These are phyloP conservation scores for Entomortierella chlamydospora DNA, from an alignment of 192 early-diverging fungal genomes.

Conservation along the genomic window DNA sequence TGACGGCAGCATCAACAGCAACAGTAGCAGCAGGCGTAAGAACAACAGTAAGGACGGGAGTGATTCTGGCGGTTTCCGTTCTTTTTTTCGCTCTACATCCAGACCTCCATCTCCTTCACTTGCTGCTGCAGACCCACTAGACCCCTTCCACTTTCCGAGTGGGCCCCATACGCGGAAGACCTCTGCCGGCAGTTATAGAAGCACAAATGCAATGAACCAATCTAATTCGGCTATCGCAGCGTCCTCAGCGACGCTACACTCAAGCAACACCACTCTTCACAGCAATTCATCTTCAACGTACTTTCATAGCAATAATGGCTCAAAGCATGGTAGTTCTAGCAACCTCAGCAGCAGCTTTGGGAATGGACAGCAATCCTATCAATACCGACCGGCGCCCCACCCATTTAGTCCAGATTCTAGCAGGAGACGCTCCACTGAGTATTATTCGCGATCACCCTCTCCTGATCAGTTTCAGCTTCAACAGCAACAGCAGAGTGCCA, in stretches of 20 bases:
- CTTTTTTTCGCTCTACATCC: constrained; percentile 45
- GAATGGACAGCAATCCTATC: not conserved
- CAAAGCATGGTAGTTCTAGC: constrained; percentile 10
- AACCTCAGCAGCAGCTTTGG: constrained; percentile 15
- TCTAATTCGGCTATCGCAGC: constrained; percentile 4
- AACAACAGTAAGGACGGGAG: constrained; percentile 19
- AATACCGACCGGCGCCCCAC: constrained; percentile 7
- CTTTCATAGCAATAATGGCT: not conserved
- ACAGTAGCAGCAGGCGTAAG: constrained; percentile 5
- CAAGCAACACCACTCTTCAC: constrained; percentile 4
- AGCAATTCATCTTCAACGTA: constrained; percentile 1
- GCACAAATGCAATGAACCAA: not conserved
- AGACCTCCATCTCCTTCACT: constrained; percentile 40
- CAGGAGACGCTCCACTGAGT: constrained; percentile 38
- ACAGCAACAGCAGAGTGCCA: not conserved
- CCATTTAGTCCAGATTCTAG: constrained; percentile 29
- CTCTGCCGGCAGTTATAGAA: constrained; percentile 13
- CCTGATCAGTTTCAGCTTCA: constrained; percentile 21
- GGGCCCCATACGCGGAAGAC: constrained; percentile 30
- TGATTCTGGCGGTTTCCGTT: constrained; percentile 29
- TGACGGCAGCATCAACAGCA: not conserved
- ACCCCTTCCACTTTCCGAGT: constrained; percentile 1
- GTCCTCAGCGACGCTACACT: constrained; percentile 1
- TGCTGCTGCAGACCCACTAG: constrained; percentile 8
- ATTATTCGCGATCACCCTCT: constrained; percentile 34